Percentiles rank a stretch among this genome's conserved stretches.
phyloP scores from a whole-genome alignment of 2,329 filamentous ascomycete species.

The Claviceps paspali region DNA sequence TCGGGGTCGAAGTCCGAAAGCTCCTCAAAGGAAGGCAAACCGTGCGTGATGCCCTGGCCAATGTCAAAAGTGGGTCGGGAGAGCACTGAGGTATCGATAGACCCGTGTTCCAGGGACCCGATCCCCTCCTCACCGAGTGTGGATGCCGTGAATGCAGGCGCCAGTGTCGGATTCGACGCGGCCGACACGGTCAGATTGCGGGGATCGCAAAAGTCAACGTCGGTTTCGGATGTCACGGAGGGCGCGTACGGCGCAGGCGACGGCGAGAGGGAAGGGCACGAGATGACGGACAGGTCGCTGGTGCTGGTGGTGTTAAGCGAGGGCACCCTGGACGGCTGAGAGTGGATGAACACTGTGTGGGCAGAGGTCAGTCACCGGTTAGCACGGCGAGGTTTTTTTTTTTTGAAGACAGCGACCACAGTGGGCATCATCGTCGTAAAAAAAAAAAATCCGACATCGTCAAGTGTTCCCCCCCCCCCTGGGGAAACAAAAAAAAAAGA shows the following conservation, averaged over 20 bases:
- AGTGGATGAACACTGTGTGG: slow-evolving; percentile 32
- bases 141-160: slow-evolving; percentile 50
- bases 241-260: slow-evolving; percentile 68
- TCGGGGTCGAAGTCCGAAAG: slow-evolving; percentile 84
- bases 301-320: slow-evolving; percentile 49
- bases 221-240: slow-evolving; percentile 51
- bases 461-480: too few species aligned
- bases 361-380: slow-evolving; percentile 21
- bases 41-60: slow-evolving; percentile 32
- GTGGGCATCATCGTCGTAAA: too few species aligned
- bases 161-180: slow-evolving; percentile 31
- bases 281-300: slow-evolving; percentile 58
- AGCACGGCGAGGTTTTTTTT: slow-evolving; percentile 6
- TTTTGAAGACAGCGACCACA: too few species aligned
- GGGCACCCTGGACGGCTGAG: slow-evolving; percentile 31
- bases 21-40: slow-evolving; percentile 64
- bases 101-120: slow-evolving; percentile 31
- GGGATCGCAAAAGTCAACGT: slow-evolving; percentile 81
- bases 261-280: slow-evolving; percentile 74
- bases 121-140: slow-evolving; percentile 50
- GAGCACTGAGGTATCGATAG: slow-evolving; percentile 27
- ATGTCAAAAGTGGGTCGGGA: slow-evolving; percentile 35
- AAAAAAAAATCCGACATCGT: neutral
- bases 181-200: slow-evolving; percentile 67
- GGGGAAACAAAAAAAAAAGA: neutral